Base-by-base conservation (phyloP, 2,329 filamentous ascomycete genomes). In the Cordyceps sp. region DNA sequence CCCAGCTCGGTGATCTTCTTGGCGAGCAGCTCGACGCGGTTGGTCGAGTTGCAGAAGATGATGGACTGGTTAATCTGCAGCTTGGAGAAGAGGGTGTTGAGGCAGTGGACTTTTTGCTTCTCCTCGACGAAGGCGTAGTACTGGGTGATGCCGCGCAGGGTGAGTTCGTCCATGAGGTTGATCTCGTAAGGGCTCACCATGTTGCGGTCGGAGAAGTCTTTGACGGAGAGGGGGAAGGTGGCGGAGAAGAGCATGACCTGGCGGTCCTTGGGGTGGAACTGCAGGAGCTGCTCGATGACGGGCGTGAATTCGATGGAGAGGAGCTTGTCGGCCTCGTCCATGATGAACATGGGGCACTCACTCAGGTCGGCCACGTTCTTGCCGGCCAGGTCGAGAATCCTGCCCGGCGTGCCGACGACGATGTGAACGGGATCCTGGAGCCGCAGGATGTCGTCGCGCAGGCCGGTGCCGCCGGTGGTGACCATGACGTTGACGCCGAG, bases 21-120 rank as follows among this genome's bases (percentile, higher is more conserved):
- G 31, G 90, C 90, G 18, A 98, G 72, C 33, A 98, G 69, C 59
- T 98, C 90, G 38, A 98, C 90, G 42, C 90, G 83, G 57, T 96
- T 96, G 33, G 90, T 98, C 26, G 90, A 98, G 60, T 98, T 98
- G 63, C 90, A 98, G 64, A 98, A 98, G 54, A 98, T 98, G 62
- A 98, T 98, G 39, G 92, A 98, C 64, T 98, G 90, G 61, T 98
- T 98, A 62, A 98, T 98, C 59, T 98, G 88, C 13, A 98, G 74
- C 59, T 94, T 93, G 45, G 86, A 94, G 66, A 98, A 98, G 40
- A 98, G 77, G 1, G 90, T 98, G 64, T 98, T 98, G 42, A 98
- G 63, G 55, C 90, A 98, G 61, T 98, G 92, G 15, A 98, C 90
- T 62, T 98, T 98, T 54, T 94, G 84, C 62, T 94, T 94, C 61